Evolutionary conservation across 352 stramenopile genomes (phyloP).

Genomic region (Thalassiosira delicatula): DNA sequence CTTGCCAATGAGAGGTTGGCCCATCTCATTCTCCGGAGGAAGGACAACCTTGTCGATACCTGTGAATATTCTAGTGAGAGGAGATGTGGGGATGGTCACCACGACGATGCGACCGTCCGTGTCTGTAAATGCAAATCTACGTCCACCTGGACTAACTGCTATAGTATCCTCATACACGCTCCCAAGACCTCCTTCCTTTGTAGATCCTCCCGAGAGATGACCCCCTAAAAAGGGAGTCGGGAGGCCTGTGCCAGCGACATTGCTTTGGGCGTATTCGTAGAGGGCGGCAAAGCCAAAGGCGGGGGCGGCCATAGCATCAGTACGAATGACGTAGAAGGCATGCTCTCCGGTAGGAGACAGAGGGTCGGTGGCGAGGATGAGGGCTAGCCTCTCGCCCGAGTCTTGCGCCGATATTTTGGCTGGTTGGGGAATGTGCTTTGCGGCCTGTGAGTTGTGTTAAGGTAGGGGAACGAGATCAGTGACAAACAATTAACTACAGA

Average conservation of each 20-base stretch:
- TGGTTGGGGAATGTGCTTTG: conserved; percentile 34
- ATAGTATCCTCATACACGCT: conserved; percentile 40
- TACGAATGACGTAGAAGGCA: conserved; percentile 78
- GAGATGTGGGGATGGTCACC: conserved; percentile 66
- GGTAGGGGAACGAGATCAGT: too few species aligned
- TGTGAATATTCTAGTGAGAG: not conserved
- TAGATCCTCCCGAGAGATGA: conserved; percentile 61
- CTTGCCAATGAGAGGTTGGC: conserved; percentile 65
- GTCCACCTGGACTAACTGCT: conserved; percentile 72
- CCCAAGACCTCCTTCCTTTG: conserved; percentile 64
- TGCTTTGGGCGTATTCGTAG: conserved; percentile 54
- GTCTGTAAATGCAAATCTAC: conserved; percentile 70
- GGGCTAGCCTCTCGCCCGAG: conserved; percentile 57
- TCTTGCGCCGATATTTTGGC: not conserved
- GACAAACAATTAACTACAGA: too few species aligned
- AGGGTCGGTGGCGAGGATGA: conserved; percentile 78
- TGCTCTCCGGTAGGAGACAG: conserved; percentile 71
- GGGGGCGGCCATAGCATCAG: conserved; percentile 46
- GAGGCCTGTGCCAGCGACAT: conserved; percentile 42
- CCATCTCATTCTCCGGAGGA: conserved; percentile 68
- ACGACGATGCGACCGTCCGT: conserved; percentile 72
- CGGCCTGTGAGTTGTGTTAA: not conserved
- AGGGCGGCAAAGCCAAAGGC: conserved; percentile 45
- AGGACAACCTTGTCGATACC: conserved; percentile 55
- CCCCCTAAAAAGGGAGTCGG: conserved; percentile 76